Base-by-base conservation (phyloP, 2,329 filamentous ascomycete species). In the Cladosporium sp. region DNA sequence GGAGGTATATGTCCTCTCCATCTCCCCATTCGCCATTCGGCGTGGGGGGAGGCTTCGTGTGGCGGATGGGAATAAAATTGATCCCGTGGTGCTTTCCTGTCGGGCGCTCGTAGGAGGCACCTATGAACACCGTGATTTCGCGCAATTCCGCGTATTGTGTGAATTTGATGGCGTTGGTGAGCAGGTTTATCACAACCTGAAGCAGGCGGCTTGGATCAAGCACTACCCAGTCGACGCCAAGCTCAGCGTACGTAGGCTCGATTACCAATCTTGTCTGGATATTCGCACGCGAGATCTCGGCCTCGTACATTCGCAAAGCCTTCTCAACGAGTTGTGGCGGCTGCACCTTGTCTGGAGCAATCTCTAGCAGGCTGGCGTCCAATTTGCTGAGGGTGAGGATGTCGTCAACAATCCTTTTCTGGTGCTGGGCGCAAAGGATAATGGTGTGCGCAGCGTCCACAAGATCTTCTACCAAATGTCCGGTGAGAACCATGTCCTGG, bases 121-220 rank as follows among this genome's bases (percentile, higher is more conserved):
- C 42, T 7, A 47, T 38, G 37, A 37, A 44, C 8, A 76, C 65
- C 0, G 64, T 66, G 44, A 76, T 70, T 7, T 58, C 58, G 1
- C 69, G 68, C 6, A 57, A 53, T 2, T 63, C 48, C 1, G 65
- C 63, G 15, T 64, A 58, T 39, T 71, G 68, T 1, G 72, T 73
- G 56, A 75, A 75, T 47, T 75, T 75, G 61, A 75, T 73, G 1
- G 70, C 68, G 43, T 74, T 74, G 5, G 72, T 74, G n/a, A 74
- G 64, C 4, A 75, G 61, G 38, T 68, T 68, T 51, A 69, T 68
- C 32, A 71, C 63, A 4, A 75, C 69, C 38, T 75, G 73, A 0
- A 73, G 67, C 8, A 75, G 58, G 18, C 72, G 64, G 29, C 66
- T 70, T 0, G 71, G 68, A 52, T 75, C 73, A 0, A 75, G 56